phyloP scores from a whole-genome alignment of 2,329 filamentous ascomycete species.

The Chaetomiaceae sp. region DNA sequence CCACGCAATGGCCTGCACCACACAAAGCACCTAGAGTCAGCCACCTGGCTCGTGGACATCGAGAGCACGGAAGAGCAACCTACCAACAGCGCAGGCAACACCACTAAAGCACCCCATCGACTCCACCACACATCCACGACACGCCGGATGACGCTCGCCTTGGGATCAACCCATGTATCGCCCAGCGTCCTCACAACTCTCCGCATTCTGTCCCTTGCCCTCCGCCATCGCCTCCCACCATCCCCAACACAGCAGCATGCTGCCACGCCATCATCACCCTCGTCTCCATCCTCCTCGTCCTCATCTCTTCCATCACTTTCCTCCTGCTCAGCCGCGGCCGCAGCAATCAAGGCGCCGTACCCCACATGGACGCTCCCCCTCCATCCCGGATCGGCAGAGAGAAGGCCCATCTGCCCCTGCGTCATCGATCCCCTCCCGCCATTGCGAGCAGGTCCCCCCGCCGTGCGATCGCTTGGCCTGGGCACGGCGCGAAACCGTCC shows the following conservation, averaged over 20 bases:
- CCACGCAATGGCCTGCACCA: slow-evolving; percentile 54
- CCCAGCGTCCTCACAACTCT: slow-evolving; percentile 34
- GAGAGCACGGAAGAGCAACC: no score
- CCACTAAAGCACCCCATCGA: slow-evolving; percentile 55
- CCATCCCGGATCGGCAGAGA: slow-evolving; percentile 32
- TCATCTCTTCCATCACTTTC: slow-evolving; percentile 31
- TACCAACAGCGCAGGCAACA: slow-evolving; percentile 57
- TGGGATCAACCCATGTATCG: slow-evolving; percentile 58
- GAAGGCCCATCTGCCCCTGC: slow-evolving; percentile 36
- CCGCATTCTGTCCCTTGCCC: slow-evolving; percentile 29
- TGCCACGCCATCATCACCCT: slow-evolving; percentile 25
- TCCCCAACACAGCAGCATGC: slow-evolving; percentile 16
- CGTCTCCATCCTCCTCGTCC: slow-evolving; percentile 29
- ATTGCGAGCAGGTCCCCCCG: background rate
- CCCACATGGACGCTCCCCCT: slow-evolving; percentile 53
- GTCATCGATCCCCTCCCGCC: slow-evolving; percentile 10
- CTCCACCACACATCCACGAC: slow-evolving; percentile 60
- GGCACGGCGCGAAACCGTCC: slow-evolving; percentile 63
- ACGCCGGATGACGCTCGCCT: slow-evolving; percentile 52
- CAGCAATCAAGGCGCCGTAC: slow-evolving; percentile 50
- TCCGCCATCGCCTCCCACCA: slow-evolving; percentile 25
- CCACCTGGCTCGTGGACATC: no score
- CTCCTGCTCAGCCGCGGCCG: slow-evolving; percentile 32
- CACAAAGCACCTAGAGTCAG: slow-evolving; percentile 19
- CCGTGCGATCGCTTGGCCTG: slow-evolving; percentile 32